Conservation (phyloP, 2,329 filamentous ascomycete genomes). For the Colletotrichum endophyticum region DNA sequence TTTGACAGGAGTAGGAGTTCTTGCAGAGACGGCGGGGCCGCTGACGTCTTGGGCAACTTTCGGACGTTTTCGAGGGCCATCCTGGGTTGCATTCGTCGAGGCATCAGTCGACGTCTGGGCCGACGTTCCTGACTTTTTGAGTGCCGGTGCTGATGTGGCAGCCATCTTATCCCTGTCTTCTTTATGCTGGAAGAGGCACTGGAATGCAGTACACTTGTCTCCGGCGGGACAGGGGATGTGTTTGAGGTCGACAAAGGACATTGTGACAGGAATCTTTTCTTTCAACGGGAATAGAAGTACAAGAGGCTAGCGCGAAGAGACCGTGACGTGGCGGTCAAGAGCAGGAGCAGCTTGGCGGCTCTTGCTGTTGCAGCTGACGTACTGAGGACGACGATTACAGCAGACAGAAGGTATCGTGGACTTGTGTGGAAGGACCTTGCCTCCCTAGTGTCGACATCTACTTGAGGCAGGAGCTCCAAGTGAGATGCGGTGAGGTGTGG, state of each 20-base stretch:
- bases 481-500: background rate
- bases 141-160: slow-evolving; percentile 4
- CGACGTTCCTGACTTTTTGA: slow-evolving; percentile 9
- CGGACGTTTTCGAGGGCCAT: slow-evolving; percentile 34
- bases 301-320: background rate
- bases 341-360: slow-evolving; percentile 32
- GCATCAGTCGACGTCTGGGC: slow-evolving; percentile 8
- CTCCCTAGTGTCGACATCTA: background rate
- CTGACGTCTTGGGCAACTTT: slow-evolving; percentile 25
- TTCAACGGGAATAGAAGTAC: background rate
- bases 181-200: slow-evolving; percentile 55
- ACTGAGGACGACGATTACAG: background rate
- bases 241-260: slow-evolving; percentile 40
- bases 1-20: slow-evolving; percentile 17
- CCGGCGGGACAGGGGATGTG: slow-evolving; percentile 56
- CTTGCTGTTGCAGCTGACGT: slow-evolving; percentile 24
- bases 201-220: slow-evolving; percentile 50
- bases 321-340: background rate
- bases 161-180: slow-evolving; percentile 32
- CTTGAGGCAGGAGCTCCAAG: background rate
- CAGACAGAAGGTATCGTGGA: background rate
- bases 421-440: slow-evolving; percentile 20
- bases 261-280: slow-evolving; percentile 2
- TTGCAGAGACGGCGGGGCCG: slow-evolving; percentile 9
- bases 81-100: slow-evolving; percentile 26